Base-by-base conservation (phyloP, 805 yeast genomes). In the Martiniozyma abietophila region DNA sequence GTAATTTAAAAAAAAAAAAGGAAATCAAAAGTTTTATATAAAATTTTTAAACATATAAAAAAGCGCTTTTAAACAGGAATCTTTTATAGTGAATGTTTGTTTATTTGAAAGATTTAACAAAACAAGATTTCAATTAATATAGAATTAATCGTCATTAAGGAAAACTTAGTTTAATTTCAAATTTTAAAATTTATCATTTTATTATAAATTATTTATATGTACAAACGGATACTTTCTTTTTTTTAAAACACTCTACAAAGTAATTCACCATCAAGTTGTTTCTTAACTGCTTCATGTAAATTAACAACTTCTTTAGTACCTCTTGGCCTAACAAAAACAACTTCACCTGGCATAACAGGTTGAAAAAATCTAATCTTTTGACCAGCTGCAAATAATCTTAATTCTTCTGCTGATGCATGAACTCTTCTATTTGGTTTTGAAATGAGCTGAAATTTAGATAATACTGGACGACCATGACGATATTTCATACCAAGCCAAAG, bases 401-500 rank as follows among this genome's bases (percentile, higher is more conserved):
- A 60, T 44, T 88, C 95, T 1, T 69, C 65, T 15, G 65, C 59
- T 2, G 69, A 60, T 47, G 86, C 73, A 44, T 66, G 59, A 15
- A 88, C 80, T 53, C 78, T 69, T 53, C 89, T 69, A 49, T 79
- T 83, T 25, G 98, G 97, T 50, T 80, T 86, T 29, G 92, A 80
- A 20, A 92, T 74, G 46, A 89, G 65, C 20, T 72, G 67, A 48
- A 86, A 72, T 36, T 74, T 69, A 44, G 75, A 68, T 43, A 92
- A 65, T 12, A 92, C 94, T 0, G 96, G 80, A 45, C 67, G 64
- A 50, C 79, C 74, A 44, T 84, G 74, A 51, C 89, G 74, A 57
- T 92, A 92, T 56, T 92, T 92, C 54, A 92, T 64, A 2, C 88
- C 94, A 15, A 92, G 57, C 98, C 98, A 92, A 32, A 92, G 67